These are phyloP conservation scores for Aspergillus sojae DNA, from an alignment of 2,329 filamentous ascomycete genomes.

Conservation along the genomic window DNA sequence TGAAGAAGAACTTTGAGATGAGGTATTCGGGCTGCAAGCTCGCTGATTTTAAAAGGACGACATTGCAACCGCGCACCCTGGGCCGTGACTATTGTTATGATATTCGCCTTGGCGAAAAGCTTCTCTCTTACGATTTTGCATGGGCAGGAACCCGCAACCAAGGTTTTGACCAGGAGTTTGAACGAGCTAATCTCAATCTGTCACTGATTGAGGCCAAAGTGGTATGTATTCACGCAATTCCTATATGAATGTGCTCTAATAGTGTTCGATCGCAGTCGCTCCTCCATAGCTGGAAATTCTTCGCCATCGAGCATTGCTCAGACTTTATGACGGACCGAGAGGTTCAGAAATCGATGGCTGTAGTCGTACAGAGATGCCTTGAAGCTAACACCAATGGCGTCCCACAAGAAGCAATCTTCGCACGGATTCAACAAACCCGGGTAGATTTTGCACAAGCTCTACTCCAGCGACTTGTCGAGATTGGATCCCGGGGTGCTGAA, in stretches of 20 bases:
- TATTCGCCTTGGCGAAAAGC: constrained; percentile 70
- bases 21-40: constrained; percentile 75
- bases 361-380: constrained; percentile 77
- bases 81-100: constrained; percentile 86
- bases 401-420: constrained; percentile 79
- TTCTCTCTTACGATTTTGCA: constrained; percentile 74
- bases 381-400: constrained; percentile 72
- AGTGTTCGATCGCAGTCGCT: constrained; percentile 59
- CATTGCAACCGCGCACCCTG: constrained; percentile 65
- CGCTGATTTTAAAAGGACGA: constrained; percentile 78
- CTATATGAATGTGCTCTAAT: constrained; percentile 27
- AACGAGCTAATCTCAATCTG: constrained; percentile 84
- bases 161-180: constrained; percentile 81
- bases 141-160: constrained; percentile 71
- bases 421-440: constrained; percentile 72
- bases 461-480: constrained; percentile 73
- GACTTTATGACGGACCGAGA: constrained; percentile 55
- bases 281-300: constrained; percentile 85
- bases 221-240: constrained; percentile 50
- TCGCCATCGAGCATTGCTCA: constrained; percentile 82
- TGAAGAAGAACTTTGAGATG: constrained; percentile 79
- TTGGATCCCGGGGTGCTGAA: constrained; percentile 52
- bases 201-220: constrained; percentile 92
- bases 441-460: constrained; percentile 81
- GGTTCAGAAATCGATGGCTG: constrained; percentile 70